Evolutionary conservation across 2,329 filamentous ascomycete genomes (phyloP).

Genomic region (Sporothrix pseudoabietina): DNA sequence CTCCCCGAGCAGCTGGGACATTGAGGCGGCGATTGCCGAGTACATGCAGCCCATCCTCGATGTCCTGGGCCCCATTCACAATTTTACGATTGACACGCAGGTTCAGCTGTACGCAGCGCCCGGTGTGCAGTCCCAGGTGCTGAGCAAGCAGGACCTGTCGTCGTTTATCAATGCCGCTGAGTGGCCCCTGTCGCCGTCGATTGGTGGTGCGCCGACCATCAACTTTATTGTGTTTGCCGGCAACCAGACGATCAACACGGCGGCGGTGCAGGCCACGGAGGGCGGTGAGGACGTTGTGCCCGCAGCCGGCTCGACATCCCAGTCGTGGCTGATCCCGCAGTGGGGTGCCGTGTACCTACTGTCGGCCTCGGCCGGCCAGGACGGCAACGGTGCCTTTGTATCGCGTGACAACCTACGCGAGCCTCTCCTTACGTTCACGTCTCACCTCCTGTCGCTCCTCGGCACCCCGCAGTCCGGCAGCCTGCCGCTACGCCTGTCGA

Average conservation of each 20-base stretch:
- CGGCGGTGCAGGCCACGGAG: conserved; percentile 12
- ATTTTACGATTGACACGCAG: conserved; percentile 95
- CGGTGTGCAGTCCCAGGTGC: conserved; percentile 62
- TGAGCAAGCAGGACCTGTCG: conserved; percentile 84
- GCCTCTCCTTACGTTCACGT: conserved; percentile 85
- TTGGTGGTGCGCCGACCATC: conserved; percentile 88
- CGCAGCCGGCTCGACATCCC: conserved; percentile 49
- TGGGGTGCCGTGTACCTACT: conserved; percentile 78
- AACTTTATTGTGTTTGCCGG: conserved; percentile 95
- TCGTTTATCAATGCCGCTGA: conserved; percentile 97
- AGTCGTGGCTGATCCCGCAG: conserved; percentile 89
- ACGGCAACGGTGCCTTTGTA: conserved; percentile 53
- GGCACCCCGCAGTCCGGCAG: conserved; percentile 83
- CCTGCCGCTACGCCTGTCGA: conserved; percentile 80
- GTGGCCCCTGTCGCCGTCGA: conserved; percentile 93
- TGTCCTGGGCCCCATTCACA: conserved; percentile 79
- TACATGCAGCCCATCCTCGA: conserved; percentile 82
- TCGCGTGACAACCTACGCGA: conserved; percentile 69
- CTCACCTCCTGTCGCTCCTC: conserved; percentile 83
- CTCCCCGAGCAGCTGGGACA: conserved; percentile 84
- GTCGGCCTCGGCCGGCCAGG: conserved; percentile 41
- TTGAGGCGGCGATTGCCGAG: conserved; percentile 75
- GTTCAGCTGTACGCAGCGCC: conserved; percentile 88
- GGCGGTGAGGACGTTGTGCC: conserved; percentile 39
- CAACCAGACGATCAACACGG: conserved; percentile 66